Conservation (phyloP, 768 basidiomycete genomes). For the Suillus alpinus region DNA sequence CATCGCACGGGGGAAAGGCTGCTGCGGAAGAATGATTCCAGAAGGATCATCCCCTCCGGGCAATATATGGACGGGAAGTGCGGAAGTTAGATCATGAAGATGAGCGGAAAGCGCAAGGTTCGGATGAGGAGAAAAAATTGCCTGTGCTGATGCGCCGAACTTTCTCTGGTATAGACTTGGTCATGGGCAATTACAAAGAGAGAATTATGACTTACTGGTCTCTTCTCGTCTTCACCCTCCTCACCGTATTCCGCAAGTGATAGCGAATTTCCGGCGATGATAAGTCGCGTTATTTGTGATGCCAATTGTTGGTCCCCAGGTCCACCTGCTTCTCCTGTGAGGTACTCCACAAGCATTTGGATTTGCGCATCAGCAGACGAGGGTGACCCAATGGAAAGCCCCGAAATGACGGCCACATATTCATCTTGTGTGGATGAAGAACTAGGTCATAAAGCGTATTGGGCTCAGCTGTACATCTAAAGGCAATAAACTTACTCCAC, state of each 20-base stretch:
- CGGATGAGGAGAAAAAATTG: slow-evolving; percentile 72
- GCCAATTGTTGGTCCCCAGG: slow-evolving; percentile 60
- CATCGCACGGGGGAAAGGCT: slow-evolving; percentile 89
- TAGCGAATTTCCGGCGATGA: slow-evolving; percentile 90
- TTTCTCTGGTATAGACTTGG: slow-evolving; percentile 48
- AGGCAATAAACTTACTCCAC: slow-evolving; percentile 39
- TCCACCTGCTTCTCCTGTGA: slow-evolving; percentile 81
- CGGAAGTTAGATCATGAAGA: slow-evolving; percentile 70
- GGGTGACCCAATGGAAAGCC: slow-evolving; percentile 71
- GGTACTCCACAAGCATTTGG: slow-evolving; percentile 87
- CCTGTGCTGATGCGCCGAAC: slow-evolving; percentile 52
- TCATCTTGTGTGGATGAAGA: slow-evolving; percentile 41
- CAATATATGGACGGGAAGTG: slow-evolving; percentile 83
- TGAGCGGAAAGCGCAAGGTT: slow-evolving; percentile 64
- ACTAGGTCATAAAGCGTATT: slow-evolving; percentile 8
- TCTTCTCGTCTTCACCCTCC: slow-evolving; percentile 46
- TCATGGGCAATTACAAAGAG: not conserved
- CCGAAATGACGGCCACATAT: slow-evolving; percentile 86
- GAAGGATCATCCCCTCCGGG: slow-evolving; percentile 89
- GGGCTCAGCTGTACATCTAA: not conserved
- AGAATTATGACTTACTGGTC: slow-evolving; percentile 44
- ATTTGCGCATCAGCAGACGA: slow-evolving; percentile 66
- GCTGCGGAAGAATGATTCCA: slow-evolving; percentile 89
- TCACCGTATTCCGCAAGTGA: slow-evolving; percentile 41
- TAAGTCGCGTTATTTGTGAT: slow-evolving; percentile 75